These are phyloP conservation scores for Cymbopogon flexuosus DNA, from an alignment of 202 grass and related monocot species.

Conservation along the genomic window DNA sequence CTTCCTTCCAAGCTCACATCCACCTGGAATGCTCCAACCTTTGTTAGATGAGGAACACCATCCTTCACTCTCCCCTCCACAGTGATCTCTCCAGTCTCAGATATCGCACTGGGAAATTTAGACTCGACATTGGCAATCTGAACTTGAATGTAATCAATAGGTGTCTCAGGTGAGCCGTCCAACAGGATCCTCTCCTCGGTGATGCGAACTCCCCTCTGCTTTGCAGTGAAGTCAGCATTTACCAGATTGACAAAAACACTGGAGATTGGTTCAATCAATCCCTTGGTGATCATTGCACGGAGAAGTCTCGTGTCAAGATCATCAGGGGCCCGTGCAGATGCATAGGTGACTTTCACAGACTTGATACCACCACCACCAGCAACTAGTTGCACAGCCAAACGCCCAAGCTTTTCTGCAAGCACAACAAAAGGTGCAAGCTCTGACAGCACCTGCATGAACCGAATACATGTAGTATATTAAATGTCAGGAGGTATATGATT, in stretches of 20 bases:
- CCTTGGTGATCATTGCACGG: slow-evolving; percentile 95
- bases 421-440: slow-evolving; percentile 81
- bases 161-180: slow-evolving; percentile 63
- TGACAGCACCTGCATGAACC: slow-evolving; percentile 58
- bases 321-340: slow-evolving; percentile 61
- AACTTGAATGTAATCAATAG: slow-evolving; percentile 70
- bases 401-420: slow-evolving; percentile 74
- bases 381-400: slow-evolving; percentile 76
- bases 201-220: slow-evolving; percentile 72
- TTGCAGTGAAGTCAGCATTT: slow-evolving; percentile 80
- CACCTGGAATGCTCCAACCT: slow-evolving; percentile 73
- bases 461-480: background rate
- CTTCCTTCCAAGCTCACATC: slow-evolving; percentile 86
- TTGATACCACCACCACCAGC: slow-evolving; percentile 80
- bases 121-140: slow-evolving; percentile 71
- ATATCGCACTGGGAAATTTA: slow-evolving; percentile 64
- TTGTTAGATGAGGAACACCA: slow-evolving; percentile 66
- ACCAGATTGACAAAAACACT: slow-evolving; percentile 78
- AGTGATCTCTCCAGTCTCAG: slow-evolving; percentile 47
- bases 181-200: slow-evolving; percentile 65
- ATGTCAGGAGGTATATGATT: background rate
- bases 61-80: slow-evolving; percentile 76
- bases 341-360: slow-evolving; percentile 85
- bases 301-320: slow-evolving; percentile 83
- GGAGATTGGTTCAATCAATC: slow-evolving; percentile 79